Base-by-base conservation (phyloP, 2,329 filamentous ascomycete genomes). In the Paecilomyces formosus region DNA sequence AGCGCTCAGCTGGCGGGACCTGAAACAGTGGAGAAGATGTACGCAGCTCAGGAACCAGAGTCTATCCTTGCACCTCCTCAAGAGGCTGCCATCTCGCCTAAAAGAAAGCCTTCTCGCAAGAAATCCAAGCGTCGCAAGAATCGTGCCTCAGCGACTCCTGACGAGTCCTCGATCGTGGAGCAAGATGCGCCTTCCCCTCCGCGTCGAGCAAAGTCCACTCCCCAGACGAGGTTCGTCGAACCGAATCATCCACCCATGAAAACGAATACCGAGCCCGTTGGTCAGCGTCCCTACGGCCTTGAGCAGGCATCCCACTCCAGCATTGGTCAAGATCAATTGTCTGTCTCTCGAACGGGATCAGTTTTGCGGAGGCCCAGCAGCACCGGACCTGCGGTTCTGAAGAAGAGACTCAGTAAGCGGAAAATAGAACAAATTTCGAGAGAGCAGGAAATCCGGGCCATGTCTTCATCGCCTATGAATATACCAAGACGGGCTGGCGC, bases 391-490 rank as follows among this genome's bases (percentile, higher is more conserved):
- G 72, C 78, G 24, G 75, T 88, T 28, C 75, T 84, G 55, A 84
- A 86, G 60, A 86, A 87, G 61, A 90, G 86, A 68, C 88, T 88
- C 49, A 92, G 85, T 78, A 95, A 90, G 75, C 85, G 88, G 66
- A 86, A 87, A 67, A 87, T 88, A 65, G 82, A 88, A 62, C 89
- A 95, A 62, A 84, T 85, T 69, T 82, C 88, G 59, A 84, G 93
- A 58, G 92, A 96, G 74, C 90, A 90, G 62, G 91, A 96, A 74
- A 92, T 97, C 69, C 89, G 87, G 70, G 86, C 90, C 57, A 90
- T 97, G 88, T 89, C 85, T 68, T 84, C 85, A 49, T 83, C 82
- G 61, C 80, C 82, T 2, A 82, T 87, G 64, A 86, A 89, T 5
- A 77, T 86, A 60, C 75, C 79, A 18, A 81, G 79, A 56, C 84